phyloP scores from a whole-genome alignment of 2,329 filamentous ascomycete species.

The Penicillium crustosum region DNA sequence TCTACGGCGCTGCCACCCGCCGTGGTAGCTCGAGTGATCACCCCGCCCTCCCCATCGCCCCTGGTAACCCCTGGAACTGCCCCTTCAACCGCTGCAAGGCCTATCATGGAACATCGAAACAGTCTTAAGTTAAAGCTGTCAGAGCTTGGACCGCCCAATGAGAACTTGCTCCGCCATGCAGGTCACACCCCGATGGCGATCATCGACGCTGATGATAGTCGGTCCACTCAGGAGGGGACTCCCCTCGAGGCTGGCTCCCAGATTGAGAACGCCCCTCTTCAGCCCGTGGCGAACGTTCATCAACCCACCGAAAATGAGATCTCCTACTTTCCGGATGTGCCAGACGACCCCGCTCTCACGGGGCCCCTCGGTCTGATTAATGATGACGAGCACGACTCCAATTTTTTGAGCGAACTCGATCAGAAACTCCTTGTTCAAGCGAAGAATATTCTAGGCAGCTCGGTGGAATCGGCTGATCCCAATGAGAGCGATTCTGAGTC shows the following conservation, averaged over 20 bases:
- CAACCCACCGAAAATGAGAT: conserved; percentile 42
- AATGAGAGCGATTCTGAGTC: conserved; percentile 28
- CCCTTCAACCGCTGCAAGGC: conserved; percentile 26
- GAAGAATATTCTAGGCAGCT: conserved; percentile 31
- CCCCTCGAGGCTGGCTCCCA: conserved; percentile 23
- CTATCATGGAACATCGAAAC: conserved; percentile 29
- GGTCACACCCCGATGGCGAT: conserved; percentile 48
- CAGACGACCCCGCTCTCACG: conserved; percentile 46
- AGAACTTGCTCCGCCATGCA: conserved; percentile 43
- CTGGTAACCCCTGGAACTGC: conserved; percentile 25
- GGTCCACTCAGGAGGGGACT: conserved; percentile 22
- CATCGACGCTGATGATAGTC: conserved; percentile 38
- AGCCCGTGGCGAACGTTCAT: conserved; percentile 31
- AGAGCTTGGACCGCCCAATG: conserved; percentile 40
- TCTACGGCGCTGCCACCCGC: conserved; percentile 46
- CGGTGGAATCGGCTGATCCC: conserved; percentile 23
- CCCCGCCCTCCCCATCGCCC: conserved; percentile 39
- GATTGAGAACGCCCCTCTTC: conserved; percentile 35
- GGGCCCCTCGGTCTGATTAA: conserved; percentile 47
- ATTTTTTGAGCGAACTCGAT: conserved; percentile 45
- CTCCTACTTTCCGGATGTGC: conserved; percentile 43
- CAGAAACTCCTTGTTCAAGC: conserved; percentile 46
- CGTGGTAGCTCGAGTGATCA: conserved; percentile 46
- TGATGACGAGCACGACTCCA: conserved; percentile 41
- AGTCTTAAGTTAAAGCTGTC: conserved; percentile 38